A percentile compares a stretch with the other conserved stretches of the same genome.
phyloP scores from a whole-genome alignment of 495 filamentous ascomycete species.

The Cetradonia linearis region DNA sequence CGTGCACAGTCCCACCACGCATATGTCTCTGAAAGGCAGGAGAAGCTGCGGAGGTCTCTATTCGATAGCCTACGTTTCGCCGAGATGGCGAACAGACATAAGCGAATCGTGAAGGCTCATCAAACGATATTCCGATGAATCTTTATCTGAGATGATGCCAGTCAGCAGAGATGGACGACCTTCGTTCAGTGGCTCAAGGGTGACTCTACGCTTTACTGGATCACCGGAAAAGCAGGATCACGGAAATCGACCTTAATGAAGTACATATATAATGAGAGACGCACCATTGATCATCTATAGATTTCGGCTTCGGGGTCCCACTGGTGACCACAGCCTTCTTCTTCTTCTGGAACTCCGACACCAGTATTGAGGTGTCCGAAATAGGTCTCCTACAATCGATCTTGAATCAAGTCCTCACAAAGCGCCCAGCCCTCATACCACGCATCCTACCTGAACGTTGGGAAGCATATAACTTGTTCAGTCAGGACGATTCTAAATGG shows the following conservation, averaged over 20 bases:
- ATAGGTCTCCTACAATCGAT: constrained; percentile 35
- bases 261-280: constrained; percentile 21
- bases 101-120: constrained; percentile 5
- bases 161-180: not conserved
- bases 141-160: not conserved
- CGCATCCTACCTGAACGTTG: constrained; percentile 12
- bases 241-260: constrained; percentile 43
- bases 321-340: constrained; percentile 35
- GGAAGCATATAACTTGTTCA: not conserved
- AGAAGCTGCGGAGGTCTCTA: not conserved
- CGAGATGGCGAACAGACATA: constrained; percentile 8
- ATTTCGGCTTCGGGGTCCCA: constrained; percentile 29
- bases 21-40: not conserved
- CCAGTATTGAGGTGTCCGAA: constrained; percentile 31
- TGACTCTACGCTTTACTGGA: constrained; percentile 29
- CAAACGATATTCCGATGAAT: constrained; percentile 18
- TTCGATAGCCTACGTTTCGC: constrained; percentile 7
- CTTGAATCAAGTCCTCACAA: constrained; percentile 31
- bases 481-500: not conserved
- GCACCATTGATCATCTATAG: constrained; percentile 18
- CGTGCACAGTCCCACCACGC: not conserved
- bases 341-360: constrained; percentile 40
- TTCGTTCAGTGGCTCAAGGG: constrained; percentile 28
- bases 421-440: constrained; percentile 29
- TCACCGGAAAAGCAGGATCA: constrained; percentile 35